phyloP scores from a whole-genome alignment of 352 stramenopile species.

The Blastocystis sp. region DNA sequence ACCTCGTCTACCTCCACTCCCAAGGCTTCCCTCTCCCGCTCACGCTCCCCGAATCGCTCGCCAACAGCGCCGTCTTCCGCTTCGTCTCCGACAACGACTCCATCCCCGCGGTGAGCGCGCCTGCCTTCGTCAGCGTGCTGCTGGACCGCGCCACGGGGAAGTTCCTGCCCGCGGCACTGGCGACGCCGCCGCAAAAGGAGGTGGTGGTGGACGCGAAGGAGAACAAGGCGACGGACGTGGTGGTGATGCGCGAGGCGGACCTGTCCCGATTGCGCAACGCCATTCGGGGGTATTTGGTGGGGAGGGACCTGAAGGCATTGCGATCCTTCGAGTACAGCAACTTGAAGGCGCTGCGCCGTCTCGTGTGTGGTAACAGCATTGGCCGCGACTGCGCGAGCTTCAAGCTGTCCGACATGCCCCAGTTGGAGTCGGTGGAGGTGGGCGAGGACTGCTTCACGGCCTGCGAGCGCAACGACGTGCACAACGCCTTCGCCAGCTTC shows the following conservation, averaged over 20 bases:
- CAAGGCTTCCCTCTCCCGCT: conserved; percentile 20
- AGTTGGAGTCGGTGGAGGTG: not conserved
- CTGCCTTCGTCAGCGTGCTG: not conserved
- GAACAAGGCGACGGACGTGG: not conserved
- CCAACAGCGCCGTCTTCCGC: conserved; percentile 1
- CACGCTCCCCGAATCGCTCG: not conserved
- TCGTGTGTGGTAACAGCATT: conserved; percentile 26
- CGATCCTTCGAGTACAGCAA: not conserved
- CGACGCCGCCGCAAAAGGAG: conserved; percentile 8
- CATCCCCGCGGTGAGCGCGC: not conserved
- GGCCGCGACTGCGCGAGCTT: not conserved
- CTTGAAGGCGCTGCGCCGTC: not conserved
- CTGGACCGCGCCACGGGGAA: not conserved
- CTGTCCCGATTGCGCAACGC: not conserved
- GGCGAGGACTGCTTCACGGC: conserved; percentile 45
- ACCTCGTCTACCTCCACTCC: conserved; percentile 32
- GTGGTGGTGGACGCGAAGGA: not conserved
- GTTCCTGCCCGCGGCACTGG: not conserved
- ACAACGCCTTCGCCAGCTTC: conserved; percentile 4
- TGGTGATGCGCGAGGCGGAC: not conserved
- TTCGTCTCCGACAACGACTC: conserved; percentile 12
- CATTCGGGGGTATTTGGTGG: not conserved
- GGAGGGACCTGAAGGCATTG: not conserved
- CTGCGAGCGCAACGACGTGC: conserved; percentile 1
- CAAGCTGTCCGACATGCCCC: not conserved